Base-by-base conservation (phyloP, 164 flowering plant species). In the Vitis amurensis region DNA sequence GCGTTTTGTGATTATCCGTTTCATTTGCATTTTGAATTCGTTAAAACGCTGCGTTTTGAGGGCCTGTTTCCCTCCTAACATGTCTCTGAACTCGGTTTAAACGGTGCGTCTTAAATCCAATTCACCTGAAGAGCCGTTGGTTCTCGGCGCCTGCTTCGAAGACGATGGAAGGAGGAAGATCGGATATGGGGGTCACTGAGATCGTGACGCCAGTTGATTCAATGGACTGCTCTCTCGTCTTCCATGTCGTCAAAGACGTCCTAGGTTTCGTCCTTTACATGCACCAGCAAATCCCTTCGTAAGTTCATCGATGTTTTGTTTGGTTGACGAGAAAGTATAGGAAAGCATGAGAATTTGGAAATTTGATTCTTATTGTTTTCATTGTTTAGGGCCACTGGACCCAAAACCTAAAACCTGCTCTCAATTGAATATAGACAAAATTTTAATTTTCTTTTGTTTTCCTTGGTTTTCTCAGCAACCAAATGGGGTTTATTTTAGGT, bases 201-300 rank as follows among this genome's bases (percentile, higher is more conserved):
- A 79, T 93, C 74, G 86, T 79, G 14, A 75, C 79, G 13, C 57
- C 77, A 27, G 67, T 80, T 1, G 87, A 75, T 19, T 78, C 78
- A 1, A 49, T 91, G 30, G 90, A 89, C 66, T 67, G 61, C 76
- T 82, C 90, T 63, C 72, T 73, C 11, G 69, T 87, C 67, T 90
- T 87, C 73, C 94, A 95, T 72, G 72, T 87, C 82, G 78, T 90
- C 69, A 87, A 76, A 60, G 92, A 90, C 70, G 68, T 88, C 31
- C 44, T 90, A 0, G 93, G 88, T 6, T 95, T 90, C 71, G 80
- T 89, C 72, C 92, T 95, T 70, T 95, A 81, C 83, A 91, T 95
- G 98, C 97, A 95, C 84, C 97, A 93, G 76, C 98, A 95, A 69
- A 91, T 95, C 84, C 98, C 99, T 59, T 79, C 88, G 99, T 95